Conservation (phyloP, 352 stramenopile species). For the Achlya hypogyna region DNA sequence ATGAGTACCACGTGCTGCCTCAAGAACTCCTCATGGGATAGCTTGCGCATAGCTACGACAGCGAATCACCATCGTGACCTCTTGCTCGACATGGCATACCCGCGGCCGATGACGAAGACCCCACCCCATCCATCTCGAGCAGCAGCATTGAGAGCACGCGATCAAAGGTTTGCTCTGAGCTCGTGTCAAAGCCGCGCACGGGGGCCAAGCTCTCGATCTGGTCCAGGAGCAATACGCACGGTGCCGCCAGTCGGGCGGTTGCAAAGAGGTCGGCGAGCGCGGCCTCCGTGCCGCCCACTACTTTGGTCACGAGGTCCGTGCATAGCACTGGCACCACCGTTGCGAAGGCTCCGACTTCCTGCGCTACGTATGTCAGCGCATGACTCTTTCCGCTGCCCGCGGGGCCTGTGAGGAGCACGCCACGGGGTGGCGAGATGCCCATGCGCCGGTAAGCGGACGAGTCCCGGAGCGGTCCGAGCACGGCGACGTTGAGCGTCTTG, state of each 20-base stretch:
- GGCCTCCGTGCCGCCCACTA: slow-evolving; percentile 86
- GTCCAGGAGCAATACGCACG: slow-evolving; percentile 88
- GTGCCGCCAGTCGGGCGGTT: slow-evolving; percentile 72
- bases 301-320: slow-evolving; percentile 82
- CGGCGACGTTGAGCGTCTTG: slow-evolving; percentile 90
- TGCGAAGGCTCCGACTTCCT: slow-evolving; percentile 52
- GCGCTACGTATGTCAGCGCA: slow-evolving; percentile 63
- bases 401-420: slow-evolving; percentile 97
- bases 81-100: slow-evolving; percentile 28
- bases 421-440: slow-evolving; percentile 92
- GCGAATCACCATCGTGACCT: too few relatives aligned
- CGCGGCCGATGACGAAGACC: slow-evolving; percentile 31
- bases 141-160: slow-evolving; percentile 85
- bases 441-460: slow-evolving; percentile 94
- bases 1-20: slow-evolving; percentile 80
- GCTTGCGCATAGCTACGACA: background rate
- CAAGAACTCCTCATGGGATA: slow-evolving; percentile 41
- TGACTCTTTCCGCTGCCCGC: slow-evolving; percentile 98
- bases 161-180: slow-evolving; percentile 88
- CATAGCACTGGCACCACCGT: slow-evolving; percentile 85
- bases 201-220: slow-evolving; percentile 87
- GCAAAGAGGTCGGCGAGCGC: slow-evolving; percentile 80
- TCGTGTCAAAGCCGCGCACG: slow-evolving; percentile 83
- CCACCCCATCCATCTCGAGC: slow-evolving; percentile 87
- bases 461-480: slow-evolving; percentile 96